These are phyloP conservation scores for Sporothrix variecibatus DNA, from an alignment of 2,329 filamentous ascomycete genomes.

Conservation along the genomic window DNA sequence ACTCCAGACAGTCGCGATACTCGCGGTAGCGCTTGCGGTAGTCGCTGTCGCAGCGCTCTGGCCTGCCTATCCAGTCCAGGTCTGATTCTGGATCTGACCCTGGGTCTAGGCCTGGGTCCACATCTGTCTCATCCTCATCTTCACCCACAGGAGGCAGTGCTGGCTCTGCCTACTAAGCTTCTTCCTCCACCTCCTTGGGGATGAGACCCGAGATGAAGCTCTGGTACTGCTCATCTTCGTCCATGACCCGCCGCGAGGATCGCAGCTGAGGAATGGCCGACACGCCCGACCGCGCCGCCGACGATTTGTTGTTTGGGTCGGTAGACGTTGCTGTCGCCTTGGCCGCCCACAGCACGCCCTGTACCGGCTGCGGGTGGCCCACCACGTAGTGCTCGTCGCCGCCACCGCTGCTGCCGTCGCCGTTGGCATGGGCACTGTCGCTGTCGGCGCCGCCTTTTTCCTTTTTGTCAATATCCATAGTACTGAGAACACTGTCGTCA, in stretches of 20 bases:
- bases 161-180: slow-evolving; percentile 4
- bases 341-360: slow-evolving; percentile 33
- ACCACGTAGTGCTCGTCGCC: slow-evolving; percentile 22
- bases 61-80: background rate
- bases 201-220: slow-evolving; percentile 46
- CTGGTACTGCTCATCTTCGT: slow-evolving; percentile 51
- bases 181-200: slow-evolving; percentile 36
- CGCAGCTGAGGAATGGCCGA: slow-evolving; percentile 24
- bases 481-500: background rate
- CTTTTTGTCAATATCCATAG: slow-evolving; percentile 35
- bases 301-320: background rate
- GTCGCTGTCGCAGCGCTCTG: background rate
- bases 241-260: slow-evolving; percentile 35
- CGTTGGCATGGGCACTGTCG: background rate
- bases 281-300: background rate
- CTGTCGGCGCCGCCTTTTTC: slow-evolving; percentile 9
- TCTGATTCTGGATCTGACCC: background rate
- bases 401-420: background rate
- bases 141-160: background rate
- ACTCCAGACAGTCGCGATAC: background rate
- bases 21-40: background rate
- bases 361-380: slow-evolving; percentile 27
- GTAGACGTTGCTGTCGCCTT: slow-evolving; percentile 1
- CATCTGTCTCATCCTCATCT: background rate
- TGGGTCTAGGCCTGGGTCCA: background rate